These are phyloP conservation scores for Talaromyces liani DNA, from an alignment of 495 filamentous ascomycete genomes.

Conservation along the genomic window DNA sequence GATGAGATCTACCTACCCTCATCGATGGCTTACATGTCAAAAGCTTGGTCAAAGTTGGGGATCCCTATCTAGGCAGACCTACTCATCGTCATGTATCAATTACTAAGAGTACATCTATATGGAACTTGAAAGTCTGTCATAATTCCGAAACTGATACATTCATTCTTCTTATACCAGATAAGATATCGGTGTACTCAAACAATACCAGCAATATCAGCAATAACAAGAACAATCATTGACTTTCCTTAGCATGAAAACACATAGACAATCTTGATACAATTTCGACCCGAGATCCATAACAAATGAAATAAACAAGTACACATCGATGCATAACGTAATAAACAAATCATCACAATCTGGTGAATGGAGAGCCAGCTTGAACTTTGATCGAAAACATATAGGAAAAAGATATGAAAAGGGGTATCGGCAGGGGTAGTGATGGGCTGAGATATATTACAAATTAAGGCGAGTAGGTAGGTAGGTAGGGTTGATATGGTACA, in stretches of 20 bases:
- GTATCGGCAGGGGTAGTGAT: not conserved
- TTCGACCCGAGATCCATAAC: not conserved
- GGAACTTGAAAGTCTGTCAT: not conserved
- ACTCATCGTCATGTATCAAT: not conserved
- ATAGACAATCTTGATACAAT: not conserved
- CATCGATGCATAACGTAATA: not conserved
- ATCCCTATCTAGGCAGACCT: not conserved
- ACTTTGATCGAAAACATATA: not conserved
- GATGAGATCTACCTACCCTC: not conserved
- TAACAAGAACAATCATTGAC: not conserved
- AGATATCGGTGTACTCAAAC: not conserved
- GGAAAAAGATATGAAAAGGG: not conserved
- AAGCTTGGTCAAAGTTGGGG: not conserved
- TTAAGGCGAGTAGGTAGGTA: not conserved
- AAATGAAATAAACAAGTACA: not conserved
- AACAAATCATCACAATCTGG: not conserved
- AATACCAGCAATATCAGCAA: not conserved
- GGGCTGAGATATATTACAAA: not conserved
- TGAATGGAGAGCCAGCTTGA: not conserved
- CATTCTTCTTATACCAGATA: not conserved
- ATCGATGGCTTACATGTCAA: not conserved
- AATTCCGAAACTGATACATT: not conserved
- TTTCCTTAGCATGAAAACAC: not conserved
- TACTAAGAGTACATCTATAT: not conserved
- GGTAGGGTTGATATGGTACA: conserved; percentile 1